Evolutionary conservation across 148 eudicot species (phyloP).

Genomic region (Limonium bicolor): DNA sequence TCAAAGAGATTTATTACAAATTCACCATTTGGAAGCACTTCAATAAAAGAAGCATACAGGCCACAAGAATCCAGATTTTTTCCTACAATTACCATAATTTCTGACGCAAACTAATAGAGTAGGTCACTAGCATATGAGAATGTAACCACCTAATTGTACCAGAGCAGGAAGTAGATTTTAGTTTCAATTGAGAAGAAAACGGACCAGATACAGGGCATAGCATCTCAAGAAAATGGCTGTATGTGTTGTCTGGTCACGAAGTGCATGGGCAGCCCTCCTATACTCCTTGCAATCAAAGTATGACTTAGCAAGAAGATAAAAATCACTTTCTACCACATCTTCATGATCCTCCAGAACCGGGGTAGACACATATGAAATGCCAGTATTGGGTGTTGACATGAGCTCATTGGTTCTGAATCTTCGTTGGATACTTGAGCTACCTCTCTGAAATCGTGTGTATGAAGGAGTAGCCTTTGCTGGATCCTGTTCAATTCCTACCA

Average conservation of each 20-base stretch:
- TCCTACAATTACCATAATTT: too few species aligned
- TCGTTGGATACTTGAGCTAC: constrained; percentile 76
- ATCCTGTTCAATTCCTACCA: constrained; percentile 92
- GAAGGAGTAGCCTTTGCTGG: constrained; percentile 80
- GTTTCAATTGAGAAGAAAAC: too few species aligned
- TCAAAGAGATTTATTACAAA: too few species aligned
- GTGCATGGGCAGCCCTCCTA: constrained; percentile 83
- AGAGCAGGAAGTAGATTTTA: too few species aligned
- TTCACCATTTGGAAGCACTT: too few species aligned
- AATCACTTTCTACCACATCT: constrained; percentile 56
- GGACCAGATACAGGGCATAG: constrained; percentile 85
- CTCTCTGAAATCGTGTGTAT: constrained; percentile 87
- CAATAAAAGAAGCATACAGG: too few species aligned
- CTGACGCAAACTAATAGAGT: too few species aligned
- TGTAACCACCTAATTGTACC: too few species aligned
- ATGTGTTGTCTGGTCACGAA: constrained; percentile 65
- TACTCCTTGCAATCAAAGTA: constrained; percentile 92
- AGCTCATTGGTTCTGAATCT: constrained; percentile 49
- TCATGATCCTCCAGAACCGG: constrained; percentile 51
- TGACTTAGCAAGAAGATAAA: constrained; percentile 73
- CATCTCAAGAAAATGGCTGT: constrained; percentile 89
- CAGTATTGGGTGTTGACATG: constrained; percentile 54
- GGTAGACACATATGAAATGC: constrained; percentile 48
- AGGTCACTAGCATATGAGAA: too few species aligned
- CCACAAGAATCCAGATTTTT: too few species aligned